Evolutionary conservation across 345 rosid species (phyloP), one percentile per base, ranked within the genome.

Genomic region (Aquilaria malaccensis): DNA sequence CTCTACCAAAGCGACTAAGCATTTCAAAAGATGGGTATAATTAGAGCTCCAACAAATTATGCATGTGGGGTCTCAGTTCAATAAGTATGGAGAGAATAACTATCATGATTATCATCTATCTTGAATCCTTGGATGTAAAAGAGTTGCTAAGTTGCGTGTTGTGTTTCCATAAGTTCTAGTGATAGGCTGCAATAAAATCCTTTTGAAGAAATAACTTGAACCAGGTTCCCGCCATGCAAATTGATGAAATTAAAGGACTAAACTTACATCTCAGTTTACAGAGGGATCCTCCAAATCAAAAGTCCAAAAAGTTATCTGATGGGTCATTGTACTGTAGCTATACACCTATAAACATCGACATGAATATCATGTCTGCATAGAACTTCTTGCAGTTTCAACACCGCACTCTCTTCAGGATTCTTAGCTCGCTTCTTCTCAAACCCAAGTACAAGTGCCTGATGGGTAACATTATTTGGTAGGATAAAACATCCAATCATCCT

Each of bases 401-500:
- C 56, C n/a, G 80, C 86, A 63, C 68, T 71, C 22, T 70, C 67
- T 41, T 53, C 66, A 1, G 82, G 76, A 69, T 73, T 64, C 60
- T 58, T 30, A 11, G 43, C 62, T 55, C 58, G 52, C 33, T 68
- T 70, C n/a, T 66, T 75, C 41, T 72, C 75, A 66, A 82, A 70
- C 14, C 76, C 82, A 30, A 75, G 62, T 61, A 73, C 63, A 60
- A 82, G 74, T 68, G 82, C 81, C 5, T 15, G 32, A 67, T 69
- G 59, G 0, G 87, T 75, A 54, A 64, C 59, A 7, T 59, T 53
- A 74, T 77, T 69, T 12, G 82, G 87, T 61, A 75, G 64, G 58
- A 82, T 56, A 57, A 77, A 74, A 22, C 69, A 57, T 56, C 72
- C 53, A 68, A 80, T 80, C 84, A 82, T 82, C 67, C 50, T 37